Evolutionary conservation across 306 rosid genomes (phyloP), one percentile per base, ranked within the genome.

Genomic region (Casuarina equisetifolia): DNA sequence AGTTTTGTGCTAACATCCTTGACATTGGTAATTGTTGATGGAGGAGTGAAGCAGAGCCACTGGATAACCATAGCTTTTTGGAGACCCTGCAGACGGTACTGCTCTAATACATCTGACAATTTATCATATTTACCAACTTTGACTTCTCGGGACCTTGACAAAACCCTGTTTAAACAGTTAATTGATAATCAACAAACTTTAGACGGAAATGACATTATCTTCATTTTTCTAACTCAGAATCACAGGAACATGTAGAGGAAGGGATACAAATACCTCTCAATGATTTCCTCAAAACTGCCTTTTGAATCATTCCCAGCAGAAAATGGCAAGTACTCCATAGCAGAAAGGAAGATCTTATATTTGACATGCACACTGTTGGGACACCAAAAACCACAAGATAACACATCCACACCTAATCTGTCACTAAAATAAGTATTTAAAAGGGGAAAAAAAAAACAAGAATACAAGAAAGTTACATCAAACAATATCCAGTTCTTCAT

Each of bases 21-120:
- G 43, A 91, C 90, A 85, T 95, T 76, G 51, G 85, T 52, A 69
- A 95, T 88, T 82, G 97, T 95, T 4, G 99, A 95, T 38, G 97
- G 99, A 43, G 97, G 97, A 48, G 97, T 95, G 82, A 95, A 95
- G 88, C 99, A 95, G 67, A 95, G 97, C 99, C 99, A 95, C 83
- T 95, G 97, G 84, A 90, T 85, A 81, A 85, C 97, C 93, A 89
- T 85, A 74, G 99, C 99, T 83, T 92, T 95, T 73, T 91, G 88
- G 86, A 95, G 97, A 87, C 94, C 88, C 82, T 92, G 97, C 74
- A 88, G 66, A 70, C 98, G 90, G 82, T 95, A 97, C 85, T 92
- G 97, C 83, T 92, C 98, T 25, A 89, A 90, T 84, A 91, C 93
- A 87, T 91, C 96, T 54, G 97, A 84, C 75, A 79, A 66, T 70